Evolutionary conservation across 371 early-diverging fungal species (phyloP).

Genomic region (Dinochytrium kinnereticum): DNA sequence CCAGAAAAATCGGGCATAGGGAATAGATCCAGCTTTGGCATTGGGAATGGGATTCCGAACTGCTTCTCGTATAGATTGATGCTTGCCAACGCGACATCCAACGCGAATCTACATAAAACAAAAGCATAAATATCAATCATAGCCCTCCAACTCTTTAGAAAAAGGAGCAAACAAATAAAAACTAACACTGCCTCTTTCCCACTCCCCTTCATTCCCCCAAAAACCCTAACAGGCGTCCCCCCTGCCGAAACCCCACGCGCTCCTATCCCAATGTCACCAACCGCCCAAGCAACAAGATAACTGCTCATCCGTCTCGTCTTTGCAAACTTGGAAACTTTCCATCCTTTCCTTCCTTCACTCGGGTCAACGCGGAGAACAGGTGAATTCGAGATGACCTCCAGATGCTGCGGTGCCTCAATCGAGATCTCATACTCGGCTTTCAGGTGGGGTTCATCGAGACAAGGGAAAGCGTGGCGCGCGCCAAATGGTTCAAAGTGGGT

Average conservation of each 20-base stretch:
- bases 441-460: constrained; percentile 45
- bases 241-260: constrained; percentile 2
- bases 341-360: constrained; percentile 1
- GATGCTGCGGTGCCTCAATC: constrained; percentile 41
- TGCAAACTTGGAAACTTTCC: constrained; percentile 25
- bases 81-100: constrained; percentile 68
- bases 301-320: constrained; percentile 16
- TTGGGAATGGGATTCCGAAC: constrained; percentile 77
- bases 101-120: constrained; percentile 39
- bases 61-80: constrained; percentile 76
- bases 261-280: constrained; percentile 10
- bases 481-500: constrained; percentile 91
- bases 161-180: background rate
- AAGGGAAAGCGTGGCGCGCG: constrained; percentile 87
- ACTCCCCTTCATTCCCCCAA: constrained; percentile 5
- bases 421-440: constrained; percentile 85
- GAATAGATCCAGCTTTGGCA: constrained; percentile 79
- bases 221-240: constrained; percentile 17
- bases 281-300: constrained; percentile 32
- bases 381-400: constrained; percentile 30
- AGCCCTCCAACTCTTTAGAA: too few species aligned
- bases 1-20: constrained; percentile 79
- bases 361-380: constrained; percentile 11
- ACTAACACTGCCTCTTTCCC: constrained; percentile 13
- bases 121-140: background rate